phyloP scores from a whole-genome alignment of 306 rosid genomes.

The Prunus padus region DNA sequence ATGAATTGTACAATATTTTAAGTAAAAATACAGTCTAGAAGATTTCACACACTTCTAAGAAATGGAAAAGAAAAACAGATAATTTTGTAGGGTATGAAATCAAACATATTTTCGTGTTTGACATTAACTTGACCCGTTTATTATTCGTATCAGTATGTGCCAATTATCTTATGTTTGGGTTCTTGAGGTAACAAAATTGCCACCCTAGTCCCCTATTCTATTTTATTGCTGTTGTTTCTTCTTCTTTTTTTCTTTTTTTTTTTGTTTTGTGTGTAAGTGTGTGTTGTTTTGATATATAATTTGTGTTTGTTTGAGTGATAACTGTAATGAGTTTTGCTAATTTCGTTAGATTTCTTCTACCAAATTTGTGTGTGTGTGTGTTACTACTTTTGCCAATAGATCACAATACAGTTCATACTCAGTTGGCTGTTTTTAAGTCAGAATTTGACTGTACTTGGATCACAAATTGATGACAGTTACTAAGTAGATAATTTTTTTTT shows the following conservation, averaged over 20 bases:
- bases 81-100: background rate
- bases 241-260: too few relatives aligned
- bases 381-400: background rate
- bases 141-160: background rate
- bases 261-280: too few relatives aligned
- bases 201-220: too few relatives aligned
- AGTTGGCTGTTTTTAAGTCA: background rate
- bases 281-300: too few relatives aligned
- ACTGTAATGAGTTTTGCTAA: background rate
- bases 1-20: background rate
- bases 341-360: background rate
- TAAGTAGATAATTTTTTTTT: slow-evolving; percentile 31
- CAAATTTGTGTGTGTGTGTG: background rate
- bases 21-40: too few relatives aligned
- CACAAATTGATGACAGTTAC: background rate
- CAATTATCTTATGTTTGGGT: too few relatives aligned
- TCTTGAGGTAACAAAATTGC: too few relatives aligned
- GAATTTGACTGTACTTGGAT: background rate
- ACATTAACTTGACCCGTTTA: background rate
- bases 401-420: background rate
- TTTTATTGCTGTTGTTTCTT: too few relatives aligned
- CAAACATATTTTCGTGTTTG: background rate
- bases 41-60: background rate
- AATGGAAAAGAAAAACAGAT: background rate
- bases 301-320: background rate